Base-by-base conservation (phyloP, 148 eudicot species). In the Pharnaceum exiguum region DNA sequence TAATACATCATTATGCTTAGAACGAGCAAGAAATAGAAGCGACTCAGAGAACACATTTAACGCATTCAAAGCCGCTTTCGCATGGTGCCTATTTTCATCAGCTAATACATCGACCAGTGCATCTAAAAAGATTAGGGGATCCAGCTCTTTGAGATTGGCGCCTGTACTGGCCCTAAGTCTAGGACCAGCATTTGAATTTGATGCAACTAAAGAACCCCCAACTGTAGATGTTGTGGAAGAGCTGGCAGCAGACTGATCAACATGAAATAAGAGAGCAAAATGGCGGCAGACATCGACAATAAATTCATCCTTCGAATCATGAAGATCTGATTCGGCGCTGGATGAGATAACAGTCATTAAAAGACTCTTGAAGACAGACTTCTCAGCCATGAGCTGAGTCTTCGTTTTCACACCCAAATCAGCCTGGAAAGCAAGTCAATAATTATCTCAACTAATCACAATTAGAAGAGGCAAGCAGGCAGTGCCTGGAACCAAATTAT, bases 361-460 rank as follows among this genome's bases (percentile, higher is more conserved):
- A 22, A 93, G 90, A 71, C 85, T 79, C 74, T 93, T 93, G 66
- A 93, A 93, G 51, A 88, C 96, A 51, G 90, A 81, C 66, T 83
- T 93, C 73, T 93, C 98, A 32, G 98, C 98, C 94, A 85, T 75
- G 54, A 93, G 95, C 78, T 93, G 98, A 31, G 95, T 88, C 86
- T 93, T 93, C 22, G 98, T 93, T 78, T 93, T 93, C 54, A 93
- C 98, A 55, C 98, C 96, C 50, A 85, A 65, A 74, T 88, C 98
- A 69, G 90, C 89, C 98, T 93, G 86, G 59, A 68, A 61, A 27
- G 63, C 33, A 12, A 40, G 31, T 46, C 24, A 28, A 42, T 46
- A 22, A 30, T 38, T 42, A 63, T 18, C 25, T 1, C 27, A 19
- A 57, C 10, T 31, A 2, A 5, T 12, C 49, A 40, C 0, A 27